Conservation (phyloP, 164 flowering plant species). For the Macadamia integrifolia region DNA sequence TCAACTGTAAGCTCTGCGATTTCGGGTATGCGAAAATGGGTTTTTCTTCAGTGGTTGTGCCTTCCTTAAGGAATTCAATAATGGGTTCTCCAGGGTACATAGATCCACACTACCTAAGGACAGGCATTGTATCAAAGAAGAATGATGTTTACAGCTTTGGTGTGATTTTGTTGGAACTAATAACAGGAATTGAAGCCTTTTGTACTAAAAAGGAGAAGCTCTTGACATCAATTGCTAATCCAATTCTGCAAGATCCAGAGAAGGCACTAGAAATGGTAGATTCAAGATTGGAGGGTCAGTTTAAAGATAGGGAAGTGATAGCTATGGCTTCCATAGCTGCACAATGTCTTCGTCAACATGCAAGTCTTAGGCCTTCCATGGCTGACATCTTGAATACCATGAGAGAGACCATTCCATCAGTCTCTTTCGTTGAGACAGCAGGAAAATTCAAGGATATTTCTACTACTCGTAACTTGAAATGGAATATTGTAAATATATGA, state of each 20-base stretch:
- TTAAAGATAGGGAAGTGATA: slow-evolving; percentile 33
- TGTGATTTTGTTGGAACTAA: no score
- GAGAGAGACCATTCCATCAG: slow-evolving; percentile 24
- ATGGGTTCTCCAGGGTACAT: no score
- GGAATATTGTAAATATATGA: neutral
- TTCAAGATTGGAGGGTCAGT: slow-evolving; percentile 31
- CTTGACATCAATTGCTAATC: slow-evolving; percentile 24
- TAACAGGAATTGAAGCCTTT: slow-evolving; percentile 37
- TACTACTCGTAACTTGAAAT: neutral
- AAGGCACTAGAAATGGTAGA: slow-evolving; percentile 45
- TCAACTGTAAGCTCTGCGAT: slow-evolving; percentile 68
- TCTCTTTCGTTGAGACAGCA: slow-evolving; percentile 6
- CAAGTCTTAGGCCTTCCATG: slow-evolving; percentile 53
- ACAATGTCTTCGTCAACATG: slow-evolving; percentile 37
- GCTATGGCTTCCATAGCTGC: slow-evolving; percentile 35
- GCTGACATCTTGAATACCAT: slow-evolving; percentile 33
- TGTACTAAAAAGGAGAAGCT: slow-evolving; percentile 31
- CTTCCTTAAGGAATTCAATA: no score
- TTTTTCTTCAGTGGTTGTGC: slow-evolving; percentile 37
- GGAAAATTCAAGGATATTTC: neutral
- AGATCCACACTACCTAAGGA: no score
- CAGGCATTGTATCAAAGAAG: no score
- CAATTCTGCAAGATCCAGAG: slow-evolving; percentile 20
- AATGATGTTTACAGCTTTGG: no score
- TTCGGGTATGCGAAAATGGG: slow-evolving; percentile 74